A percentile compares a stretch with the other conserved stretches of the same genome.
Conservation (phyloP, 371 early-diverging fungal species). For the Rhizopus microsporus region DNA sequence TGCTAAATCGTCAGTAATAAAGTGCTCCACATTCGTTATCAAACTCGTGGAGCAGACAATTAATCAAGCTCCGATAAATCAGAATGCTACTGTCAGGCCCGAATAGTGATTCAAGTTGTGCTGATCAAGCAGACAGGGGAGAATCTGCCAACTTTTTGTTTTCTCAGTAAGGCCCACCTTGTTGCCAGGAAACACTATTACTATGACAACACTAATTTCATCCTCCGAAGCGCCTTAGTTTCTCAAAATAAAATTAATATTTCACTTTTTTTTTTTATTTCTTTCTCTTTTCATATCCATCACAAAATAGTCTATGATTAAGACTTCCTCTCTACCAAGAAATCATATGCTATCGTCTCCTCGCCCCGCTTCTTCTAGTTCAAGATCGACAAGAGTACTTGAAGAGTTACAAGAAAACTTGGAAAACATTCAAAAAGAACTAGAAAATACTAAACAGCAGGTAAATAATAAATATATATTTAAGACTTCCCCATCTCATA, state of each 20-base stretch:
- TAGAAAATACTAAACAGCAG: constrained; percentile 24
- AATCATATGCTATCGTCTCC: constrained; percentile 17
- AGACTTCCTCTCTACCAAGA: constrained; percentile 16
- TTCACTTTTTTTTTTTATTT: constrained; percentile 3
- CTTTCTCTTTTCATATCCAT: neutral
- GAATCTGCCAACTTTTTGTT: no score
- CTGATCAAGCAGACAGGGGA: no score
- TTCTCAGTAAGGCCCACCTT: no score
- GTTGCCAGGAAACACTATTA: no score
- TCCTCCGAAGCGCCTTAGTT: neutral
- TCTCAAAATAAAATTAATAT: neutral
- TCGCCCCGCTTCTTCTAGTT: constrained; percentile 15
- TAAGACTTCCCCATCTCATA: no score
- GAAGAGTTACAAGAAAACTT: constrained; percentile 24
- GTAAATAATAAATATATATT: constrained; percentile 6
- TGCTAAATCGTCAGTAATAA: no score
- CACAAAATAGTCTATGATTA: constrained; percentile 10
- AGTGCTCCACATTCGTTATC: no score
- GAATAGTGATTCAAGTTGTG: no score
- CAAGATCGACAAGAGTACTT: constrained; percentile 25
- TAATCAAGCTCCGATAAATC: no score
- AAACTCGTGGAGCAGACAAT: no score
- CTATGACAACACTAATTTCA: no score
- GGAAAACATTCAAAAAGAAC: constrained; percentile 23
- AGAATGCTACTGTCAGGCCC: no score